Base-by-base conservation (phyloP, 305 asterid genomes). In the Vinca major region DNA sequence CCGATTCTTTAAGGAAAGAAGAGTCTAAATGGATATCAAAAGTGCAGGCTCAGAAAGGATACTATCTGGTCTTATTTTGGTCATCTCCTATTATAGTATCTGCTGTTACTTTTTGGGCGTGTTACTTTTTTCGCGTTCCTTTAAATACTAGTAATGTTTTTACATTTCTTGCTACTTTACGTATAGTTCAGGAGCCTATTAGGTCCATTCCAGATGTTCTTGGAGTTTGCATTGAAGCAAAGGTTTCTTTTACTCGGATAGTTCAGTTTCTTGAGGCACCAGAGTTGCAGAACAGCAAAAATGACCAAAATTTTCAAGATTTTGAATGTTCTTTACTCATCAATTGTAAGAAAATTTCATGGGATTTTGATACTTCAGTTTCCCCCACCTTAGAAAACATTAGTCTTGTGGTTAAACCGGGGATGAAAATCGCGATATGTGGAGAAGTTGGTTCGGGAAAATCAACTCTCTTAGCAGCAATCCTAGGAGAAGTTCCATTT, bases 401-500 rank as follows among this genome's bases (percentile, higher is more conserved):
- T 21, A 51, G 2, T 65, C 47, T 75, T 2, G 20, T 41, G 51
- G 65, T 79, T 14, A 67, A 58, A 67, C 57, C 65, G 20, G 80
- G 80, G 43, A 54, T 67, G 55, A 79, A 72, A 65, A 62, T 79
- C 4, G 80, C 77, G 4, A 67, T 79, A 5, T 79, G 80, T 54
- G 82, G 82, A 62, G 76, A 69, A 51, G 80, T 79, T 47, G 82
- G 77, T 11, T 71, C 77, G 0, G 80, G 80, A 40, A 79, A 79
- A 56, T 79, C 82, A 6, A 79, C 72, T 14, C 74, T 79, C 10
- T 14, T 79, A 50, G 75, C 72, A 11, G 62, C 70, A 12, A 71
- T 78, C 67, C 71, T 78, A 5, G 82, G 82, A 71, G 82, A 78
- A 50, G 73, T 78, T 67, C 74, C 76, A 62, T 16, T 39, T 17